Conservation (phyloP, 495 filamentous ascomycete species). For the Zalerion maritima region DNA sequence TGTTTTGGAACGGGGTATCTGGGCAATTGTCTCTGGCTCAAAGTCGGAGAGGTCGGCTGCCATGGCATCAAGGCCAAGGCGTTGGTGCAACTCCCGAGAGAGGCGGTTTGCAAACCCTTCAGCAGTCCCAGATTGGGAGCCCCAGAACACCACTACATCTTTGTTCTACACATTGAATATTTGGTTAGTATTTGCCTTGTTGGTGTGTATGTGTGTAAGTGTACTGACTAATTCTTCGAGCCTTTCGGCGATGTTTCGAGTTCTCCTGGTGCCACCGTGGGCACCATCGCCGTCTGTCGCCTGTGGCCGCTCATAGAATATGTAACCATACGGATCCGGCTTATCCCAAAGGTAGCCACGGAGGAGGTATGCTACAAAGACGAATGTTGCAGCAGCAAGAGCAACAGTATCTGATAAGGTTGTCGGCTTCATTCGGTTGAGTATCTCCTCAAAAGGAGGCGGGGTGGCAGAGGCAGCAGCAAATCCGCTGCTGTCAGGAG, state of each 20-base stretch:
- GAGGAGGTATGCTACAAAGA: slow-evolving; percentile 11
- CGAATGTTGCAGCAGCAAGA: slow-evolving; percentile 3
- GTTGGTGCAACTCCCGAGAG: slow-evolving; percentile 26
- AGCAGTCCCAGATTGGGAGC: slow-evolving; percentile 40
- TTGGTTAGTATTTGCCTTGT: background rate
- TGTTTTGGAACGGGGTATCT: slow-evolving; percentile 25
- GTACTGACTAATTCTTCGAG: slow-evolving; percentile 11
- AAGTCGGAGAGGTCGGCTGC: slow-evolving; percentile 36
- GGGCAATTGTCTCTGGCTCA: slow-evolving; percentile 25
- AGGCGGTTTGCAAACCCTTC: slow-evolving; percentile 34
- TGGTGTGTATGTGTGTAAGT: background rate
- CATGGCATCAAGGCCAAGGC: slow-evolving; percentile 29
- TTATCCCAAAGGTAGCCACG: slow-evolving; percentile 14
- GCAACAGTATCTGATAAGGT: slow-evolving; percentile 2
- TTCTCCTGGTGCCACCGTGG: no score
- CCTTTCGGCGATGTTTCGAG: slow-evolving; percentile 16
- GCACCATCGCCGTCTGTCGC: slow-evolving; percentile 3
- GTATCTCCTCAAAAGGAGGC: no score
- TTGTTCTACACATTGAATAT: slow-evolving; percentile 13
- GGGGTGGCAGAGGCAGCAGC: no score
- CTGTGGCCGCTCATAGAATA: slow-evolving; percentile 22
- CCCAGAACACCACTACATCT: slow-evolving; percentile 37
- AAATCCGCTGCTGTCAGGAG: no score
- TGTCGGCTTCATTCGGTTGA: slow-evolving; percentile 8
- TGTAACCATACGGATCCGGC: slow-evolving; percentile 17